These are phyloP conservation scores for Phoenix dactylifera DNA, from an alignment of 176 grass and related monocot species.

Conservation along the genomic window DNA sequence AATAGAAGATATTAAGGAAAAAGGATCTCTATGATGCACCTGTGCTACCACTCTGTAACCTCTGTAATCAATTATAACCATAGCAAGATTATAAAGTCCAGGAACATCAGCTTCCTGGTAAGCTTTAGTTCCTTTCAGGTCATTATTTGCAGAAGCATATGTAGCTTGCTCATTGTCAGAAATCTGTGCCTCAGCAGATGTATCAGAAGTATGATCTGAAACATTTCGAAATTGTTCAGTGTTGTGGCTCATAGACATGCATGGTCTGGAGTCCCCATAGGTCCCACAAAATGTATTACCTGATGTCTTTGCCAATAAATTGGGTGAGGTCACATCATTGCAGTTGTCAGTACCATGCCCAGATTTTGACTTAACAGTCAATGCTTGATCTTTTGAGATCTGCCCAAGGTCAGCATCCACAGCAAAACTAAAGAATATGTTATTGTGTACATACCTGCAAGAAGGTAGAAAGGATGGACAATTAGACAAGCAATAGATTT, in stretches of 20 bases:
- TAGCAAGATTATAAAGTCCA: slow-evolving; percentile 97
- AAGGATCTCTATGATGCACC: slow-evolving; percentile 27
- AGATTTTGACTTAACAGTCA: slow-evolving; percentile 16
- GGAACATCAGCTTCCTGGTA: slow-evolving; percentile 95
- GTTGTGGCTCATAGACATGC: slow-evolving; percentile 5
- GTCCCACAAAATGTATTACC: background rate
- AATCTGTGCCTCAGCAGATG: slow-evolving; percentile 58
- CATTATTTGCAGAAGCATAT: slow-evolving; percentile 99
- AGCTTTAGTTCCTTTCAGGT: slow-evolving; percentile 94
- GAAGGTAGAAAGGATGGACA: slow-evolving; percentile 3
- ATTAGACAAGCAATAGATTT: slow-evolving; percentile 1
- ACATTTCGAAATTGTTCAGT: slow-evolving; percentile 18
- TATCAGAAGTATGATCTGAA: slow-evolving; percentile 27
- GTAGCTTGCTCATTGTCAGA: slow-evolving; percentile 91
- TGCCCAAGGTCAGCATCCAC: slow-evolving; percentile 77
- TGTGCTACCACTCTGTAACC: slow-evolving; percentile 97
- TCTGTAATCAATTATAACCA: slow-evolving; percentile 98
- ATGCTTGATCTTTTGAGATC: slow-evolving; percentile 45
- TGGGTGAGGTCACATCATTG: slow-evolving; percentile 12
- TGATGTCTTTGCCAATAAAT: slow-evolving; percentile 20
- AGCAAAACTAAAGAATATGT: slow-evolving; percentile 99
- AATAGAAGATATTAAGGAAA: no score
- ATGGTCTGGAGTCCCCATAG: slow-evolving; percentile 6
- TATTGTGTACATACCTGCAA: slow-evolving; percentile 96
- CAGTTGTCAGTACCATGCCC: slow-evolving; percentile 24